phyloP scores from a whole-genome alignment of 208 protist species.

The Blastocrithidia nonstop region DNA sequence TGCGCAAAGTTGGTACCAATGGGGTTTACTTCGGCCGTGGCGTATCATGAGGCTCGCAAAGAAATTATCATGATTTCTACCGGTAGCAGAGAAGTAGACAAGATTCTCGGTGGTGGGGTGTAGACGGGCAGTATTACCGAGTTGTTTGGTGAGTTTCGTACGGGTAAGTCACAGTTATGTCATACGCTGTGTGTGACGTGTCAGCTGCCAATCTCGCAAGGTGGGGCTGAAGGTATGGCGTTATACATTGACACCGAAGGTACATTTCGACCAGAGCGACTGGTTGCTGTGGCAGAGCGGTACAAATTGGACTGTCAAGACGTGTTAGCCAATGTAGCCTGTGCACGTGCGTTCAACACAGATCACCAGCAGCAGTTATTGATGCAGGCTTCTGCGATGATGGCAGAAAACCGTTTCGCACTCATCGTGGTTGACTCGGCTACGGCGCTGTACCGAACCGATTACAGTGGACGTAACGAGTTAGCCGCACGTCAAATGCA shows the following conservation, averaged over 20 bases:
- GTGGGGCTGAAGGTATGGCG: slow-evolving; percentile 96
- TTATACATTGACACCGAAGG: slow-evolving; percentile 99
- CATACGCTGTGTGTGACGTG: slow-evolving; percentile 98
- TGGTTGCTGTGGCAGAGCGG: slow-evolving; percentile 82
- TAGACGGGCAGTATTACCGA: slow-evolving; percentile 99
- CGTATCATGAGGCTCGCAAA: slow-evolving; percentile 89
- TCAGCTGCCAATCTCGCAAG: slow-evolving; percentile 90
- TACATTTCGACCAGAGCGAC: slow-evolving; percentile 95
- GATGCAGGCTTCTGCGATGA: slow-evolving; percentile 94
- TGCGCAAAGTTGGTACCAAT: slow-evolving; percentile 93
- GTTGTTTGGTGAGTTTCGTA: slow-evolving; percentile 99
- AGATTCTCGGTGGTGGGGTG: slow-evolving; percentile 93
- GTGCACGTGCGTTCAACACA: slow-evolving; percentile 97
- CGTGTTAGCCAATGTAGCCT: slow-evolving; percentile 98
- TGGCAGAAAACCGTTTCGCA: slow-evolving; percentile 95
- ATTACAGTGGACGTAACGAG: slow-evolving; percentile 98
- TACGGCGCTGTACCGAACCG: slow-evolving; percentile 97
- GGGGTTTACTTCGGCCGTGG: slow-evolving; percentile 96
- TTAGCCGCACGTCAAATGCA: slow-evolving; percentile 97
- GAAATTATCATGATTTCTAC: slow-evolving; percentile 97
- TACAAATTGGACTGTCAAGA: slow-evolving; percentile 93
- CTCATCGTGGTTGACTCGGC: slow-evolving; percentile 98
- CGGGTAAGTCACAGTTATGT: slow-evolving; percentile 99
- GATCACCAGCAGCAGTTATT: slow-evolving; percentile 97
- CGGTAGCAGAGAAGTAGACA: slow-evolving; percentile 97